A percentile compares a stretch with the other conserved stretches of the same genome.
phyloP scores from a whole-genome alignment of 495 filamentous ascomycete species.

The Aspergillus ellipticus region DNA sequence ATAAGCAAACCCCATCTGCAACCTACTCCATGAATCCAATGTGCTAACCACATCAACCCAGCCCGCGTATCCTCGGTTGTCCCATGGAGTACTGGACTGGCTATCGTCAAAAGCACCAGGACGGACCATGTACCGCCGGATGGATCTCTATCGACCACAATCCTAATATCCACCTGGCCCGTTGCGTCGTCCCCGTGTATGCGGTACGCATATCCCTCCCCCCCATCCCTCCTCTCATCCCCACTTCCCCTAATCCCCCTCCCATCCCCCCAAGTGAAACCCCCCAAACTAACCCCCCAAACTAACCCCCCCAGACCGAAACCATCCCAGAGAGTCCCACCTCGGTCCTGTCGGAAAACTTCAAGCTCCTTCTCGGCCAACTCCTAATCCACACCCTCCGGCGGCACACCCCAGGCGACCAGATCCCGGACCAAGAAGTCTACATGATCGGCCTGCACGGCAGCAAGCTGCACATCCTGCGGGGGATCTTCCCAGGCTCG shows the following conservation, averaged over 20 bases:
- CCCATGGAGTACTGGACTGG: constrained; percentile 33
- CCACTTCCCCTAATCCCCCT: neutral
- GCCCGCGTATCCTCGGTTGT: constrained; percentile 17
- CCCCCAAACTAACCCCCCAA: neutral
- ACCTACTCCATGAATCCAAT: no score
- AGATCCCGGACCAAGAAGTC: constrained; percentile 30
- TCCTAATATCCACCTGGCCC: constrained; percentile 1
- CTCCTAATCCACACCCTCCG: constrained; percentile 21
- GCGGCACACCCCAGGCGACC: constrained; percentile 21
- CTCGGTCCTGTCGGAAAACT: constrained; percentile 17
- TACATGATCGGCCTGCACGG: constrained; percentile 32
- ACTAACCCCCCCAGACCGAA: constrained; percentile 10
- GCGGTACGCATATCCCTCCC: constrained; percentile 12
- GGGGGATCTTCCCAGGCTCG: constrained; percentile 26
- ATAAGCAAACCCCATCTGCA: no score
- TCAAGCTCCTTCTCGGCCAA: constrained; percentile 30
- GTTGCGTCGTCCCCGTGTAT: constrained; percentile 18
- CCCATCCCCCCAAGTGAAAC: neutral
- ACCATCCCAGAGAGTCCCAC: constrained; percentile 7
- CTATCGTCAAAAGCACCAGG: constrained; percentile 23
- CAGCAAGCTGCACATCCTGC: constrained; percentile 28
- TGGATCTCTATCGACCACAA: constrained; percentile 20
- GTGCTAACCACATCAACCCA: constrained; percentile 1
- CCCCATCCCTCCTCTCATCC: neutral
- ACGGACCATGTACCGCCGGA: constrained; percentile 19